phyloP scores from a whole-genome alignment of 805 yeast genomes.

The Cyberlindnera euphorbiiphila region DNA sequence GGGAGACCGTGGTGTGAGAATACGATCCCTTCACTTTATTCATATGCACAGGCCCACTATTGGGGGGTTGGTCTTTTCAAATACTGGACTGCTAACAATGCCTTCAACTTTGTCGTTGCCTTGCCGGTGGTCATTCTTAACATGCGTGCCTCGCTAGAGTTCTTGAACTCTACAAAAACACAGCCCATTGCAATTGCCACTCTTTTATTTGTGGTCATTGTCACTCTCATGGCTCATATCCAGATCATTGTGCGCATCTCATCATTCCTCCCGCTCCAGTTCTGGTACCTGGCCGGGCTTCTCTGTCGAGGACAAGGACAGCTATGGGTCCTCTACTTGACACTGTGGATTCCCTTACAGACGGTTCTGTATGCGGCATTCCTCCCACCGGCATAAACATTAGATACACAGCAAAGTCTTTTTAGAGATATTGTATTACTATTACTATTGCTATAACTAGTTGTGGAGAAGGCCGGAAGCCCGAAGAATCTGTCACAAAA shows the following conservation, averaged over 20 bases:
- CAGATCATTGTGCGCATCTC: slow-evolving; percentile 82
- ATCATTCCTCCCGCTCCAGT: slow-evolving; percentile 69
- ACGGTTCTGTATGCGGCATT: slow-evolving; percentile 74
- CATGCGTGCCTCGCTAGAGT: slow-evolving; percentile 31
- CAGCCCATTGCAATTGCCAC: slow-evolving; percentile 42
- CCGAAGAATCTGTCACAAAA: too few relatives aligned
- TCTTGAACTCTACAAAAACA: slow-evolving; percentile 34
- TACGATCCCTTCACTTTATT: slow-evolving; percentile 54
- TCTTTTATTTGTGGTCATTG: slow-evolving; percentile 43
- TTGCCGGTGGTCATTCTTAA: slow-evolving; percentile 59
- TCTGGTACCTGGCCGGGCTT: slow-evolving; percentile 61
- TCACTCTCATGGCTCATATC: slow-evolving; percentile 67
- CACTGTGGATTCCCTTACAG: slow-evolving; percentile 66
- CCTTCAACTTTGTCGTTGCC: slow-evolving; percentile 79
- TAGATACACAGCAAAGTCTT: too few relatives aligned
- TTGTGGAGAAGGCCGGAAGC: too few relatives aligned
- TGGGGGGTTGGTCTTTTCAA: slow-evolving; percentile 82
- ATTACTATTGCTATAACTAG: too few relatives aligned
- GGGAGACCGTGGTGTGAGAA: slow-evolving; percentile 69
- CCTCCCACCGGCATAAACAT: slow-evolving; percentile 83
- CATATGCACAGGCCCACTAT: slow-evolving; percentile 71
- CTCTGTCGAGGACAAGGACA: slow-evolving; percentile 29
- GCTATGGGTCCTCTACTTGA: slow-evolving; percentile 43
- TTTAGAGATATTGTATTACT: too few relatives aligned
- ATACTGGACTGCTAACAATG: slow-evolving; percentile 79